Conservation (phyloP, 2,329 filamentous ascomycete genomes). For the Lachnellula subtilissima region DNA sequence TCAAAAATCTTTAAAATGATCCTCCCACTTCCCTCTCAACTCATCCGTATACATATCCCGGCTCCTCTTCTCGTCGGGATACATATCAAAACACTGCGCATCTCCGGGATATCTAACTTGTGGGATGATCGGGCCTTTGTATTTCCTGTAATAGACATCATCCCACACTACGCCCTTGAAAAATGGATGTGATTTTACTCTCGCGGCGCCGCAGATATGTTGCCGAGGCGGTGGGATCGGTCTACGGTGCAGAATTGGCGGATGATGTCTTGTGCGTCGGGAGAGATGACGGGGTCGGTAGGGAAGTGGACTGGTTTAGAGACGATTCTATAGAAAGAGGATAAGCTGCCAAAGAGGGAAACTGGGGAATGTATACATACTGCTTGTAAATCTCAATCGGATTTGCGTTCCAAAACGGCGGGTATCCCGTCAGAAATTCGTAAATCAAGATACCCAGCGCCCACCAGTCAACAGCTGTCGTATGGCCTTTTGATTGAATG, state of each 20-base stretch:
- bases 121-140: slow-evolving; percentile 69
- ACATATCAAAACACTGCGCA: slow-evolving; percentile 76
- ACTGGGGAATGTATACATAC: slow-evolving; percentile 37
- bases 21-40: slow-evolving; percentile 63
- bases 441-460: slow-evolving; percentile 79
- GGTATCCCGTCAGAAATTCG: slow-evolving; percentile 79
- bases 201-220: slow-evolving; percentile 66
- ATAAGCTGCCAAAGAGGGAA: slow-evolving; percentile 14
- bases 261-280: slow-evolving; percentile 70
- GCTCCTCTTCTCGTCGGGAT: slow-evolving; percentile 68
- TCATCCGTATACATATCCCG: slow-evolving; percentile 65
- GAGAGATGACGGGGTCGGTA: slow-evolving; percentile 55
- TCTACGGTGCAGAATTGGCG: slow-evolving; percentile 73
- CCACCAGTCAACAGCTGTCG: slow-evolving; percentile 81
- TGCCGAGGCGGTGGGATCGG: slow-evolving; percentile 71
- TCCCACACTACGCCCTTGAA: slow-evolving; percentile 72
- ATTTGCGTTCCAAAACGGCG: slow-evolving; percentile 82
- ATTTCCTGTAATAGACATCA: slow-evolving; percentile 58
- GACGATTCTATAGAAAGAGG: slow-evolving; percentile 43
- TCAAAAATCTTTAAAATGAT: slow-evolving; percentile 67
- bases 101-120: slow-evolving; percentile 68
- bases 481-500: slow-evolving; percentile 75
- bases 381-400: slow-evolving; percentile 84
- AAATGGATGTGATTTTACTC: slow-evolving; percentile 72
- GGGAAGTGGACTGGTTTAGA: slow-evolving; percentile 36